A percentile compares a stretch with the other conserved stretches of the same genome.
These are phyloP conservation scores for Pseudonectria buxi DNA, from an alignment of 2,329 filamentous ascomycete species.

Conservation along the genomic window DNA sequence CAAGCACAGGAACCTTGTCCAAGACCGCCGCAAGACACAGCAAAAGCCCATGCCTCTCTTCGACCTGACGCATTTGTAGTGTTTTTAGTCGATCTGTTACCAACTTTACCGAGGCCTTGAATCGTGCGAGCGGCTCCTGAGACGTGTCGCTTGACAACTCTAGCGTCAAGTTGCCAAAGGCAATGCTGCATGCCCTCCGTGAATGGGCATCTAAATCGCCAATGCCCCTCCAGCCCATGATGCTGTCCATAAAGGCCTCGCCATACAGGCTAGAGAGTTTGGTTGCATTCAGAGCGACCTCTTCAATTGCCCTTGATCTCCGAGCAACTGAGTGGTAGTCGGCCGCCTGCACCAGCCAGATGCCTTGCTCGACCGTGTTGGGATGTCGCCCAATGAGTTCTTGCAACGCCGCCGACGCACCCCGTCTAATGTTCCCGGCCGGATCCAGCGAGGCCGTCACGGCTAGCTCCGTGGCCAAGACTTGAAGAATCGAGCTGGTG, in stretches of 20 bases:
- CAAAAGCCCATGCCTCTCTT: constrained; percentile 63
- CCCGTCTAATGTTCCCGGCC: constrained; percentile 86
- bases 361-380: constrained; percentile 73
- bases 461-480: constrained; percentile 74
- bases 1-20: constrained; percentile 36
- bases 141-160: constrained; percentile 27
- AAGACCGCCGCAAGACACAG: constrained; percentile 54
- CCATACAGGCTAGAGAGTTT: constrained; percentile 64
- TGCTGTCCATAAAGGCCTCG: constrained; percentile 58
- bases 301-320: constrained; percentile 71
- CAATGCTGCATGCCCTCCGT: constrained; percentile 62
- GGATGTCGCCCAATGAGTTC: constrained; percentile 92
- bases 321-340: constrained; percentile 92
- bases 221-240: constrained; percentile 84
- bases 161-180: constrained; percentile 56
- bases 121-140: constrained; percentile 16
- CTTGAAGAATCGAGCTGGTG: constrained; percentile 56
- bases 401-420: constrained; percentile 87
- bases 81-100: constrained; percentile 38
- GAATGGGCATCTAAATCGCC: constrained; percentile 69
- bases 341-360: constrained; percentile 77
- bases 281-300: constrained; percentile 66
- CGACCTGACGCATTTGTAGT: constrained; percentile 51
- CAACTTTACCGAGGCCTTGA: constrained; percentile 31
- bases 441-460: constrained; percentile 80